phyloP scores from a whole-genome alignment of 2,329 filamentous ascomycete species.

The Arthrobotrys pseudoclavata region DNA sequence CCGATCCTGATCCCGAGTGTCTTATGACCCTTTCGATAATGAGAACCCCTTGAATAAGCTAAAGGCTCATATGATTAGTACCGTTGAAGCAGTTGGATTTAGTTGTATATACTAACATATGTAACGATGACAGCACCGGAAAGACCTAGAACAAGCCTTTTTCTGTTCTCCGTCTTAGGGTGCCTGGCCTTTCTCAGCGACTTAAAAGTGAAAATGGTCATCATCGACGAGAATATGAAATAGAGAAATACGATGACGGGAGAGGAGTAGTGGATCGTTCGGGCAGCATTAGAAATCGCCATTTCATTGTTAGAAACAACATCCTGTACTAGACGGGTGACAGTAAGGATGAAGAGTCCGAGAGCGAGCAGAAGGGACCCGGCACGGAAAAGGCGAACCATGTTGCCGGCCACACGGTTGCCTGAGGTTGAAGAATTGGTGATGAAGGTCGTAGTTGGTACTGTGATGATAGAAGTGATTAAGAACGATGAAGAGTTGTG shows the following conservation, averaged over 20 bases:
- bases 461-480: neutral
- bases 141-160: constrained; percentile 68
- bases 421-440: constrained; percentile 11
- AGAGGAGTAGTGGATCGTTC: constrained; percentile 72
- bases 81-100: neutral
- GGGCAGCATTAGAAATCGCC: constrained; percentile 57
- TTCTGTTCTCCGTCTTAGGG: constrained; percentile 66
- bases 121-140: constrained; percentile 65
- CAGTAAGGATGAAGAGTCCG: constrained; percentile 32
- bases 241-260: constrained; percentile 73
- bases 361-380: constrained; percentile 50
- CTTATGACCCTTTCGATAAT: constrained; percentile 21
- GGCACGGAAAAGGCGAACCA: constrained; percentile 58
- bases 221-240: constrained; percentile 70
- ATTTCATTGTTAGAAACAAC: constrained; percentile 33
- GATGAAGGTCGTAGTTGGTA: neutral
- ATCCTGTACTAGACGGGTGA: constrained; percentile 34
- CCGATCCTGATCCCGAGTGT: constrained; percentile 3
- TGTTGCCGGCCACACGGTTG: constrained; percentile 60
- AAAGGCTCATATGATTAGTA: neutral
- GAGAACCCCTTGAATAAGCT: constrained; percentile 44
- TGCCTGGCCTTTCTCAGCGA: constrained; percentile 70
- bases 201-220: constrained; percentile 68
- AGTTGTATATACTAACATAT: constrained; percentile 66
- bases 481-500: constrained; percentile 8